Percentiles rank a stretch among this genome's conserved stretches.
These are phyloP conservation scores for Yarrowia sp. DNA, from an alignment of 805 yeast species.

Conservation along the genomic window DNA sequence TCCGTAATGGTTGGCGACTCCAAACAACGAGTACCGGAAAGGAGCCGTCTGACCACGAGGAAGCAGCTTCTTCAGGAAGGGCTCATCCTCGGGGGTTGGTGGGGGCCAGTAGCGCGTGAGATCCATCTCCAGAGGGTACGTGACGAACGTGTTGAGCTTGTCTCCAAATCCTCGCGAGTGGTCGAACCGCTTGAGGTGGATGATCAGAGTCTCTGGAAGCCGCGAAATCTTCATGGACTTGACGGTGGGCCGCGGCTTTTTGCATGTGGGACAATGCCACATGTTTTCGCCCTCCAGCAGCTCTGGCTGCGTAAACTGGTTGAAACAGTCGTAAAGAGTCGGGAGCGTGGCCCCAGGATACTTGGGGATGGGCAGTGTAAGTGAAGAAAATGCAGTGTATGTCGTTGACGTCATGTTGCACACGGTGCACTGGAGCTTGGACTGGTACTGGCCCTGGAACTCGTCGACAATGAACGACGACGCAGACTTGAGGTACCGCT, in stretches of 20 bases:
- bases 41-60: slow-evolving; percentile 74
- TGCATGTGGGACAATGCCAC: slow-evolving; percentile 82
- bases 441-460: slow-evolving; percentile 85
- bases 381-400: slow-evolving; percentile 73
- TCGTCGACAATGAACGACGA: slow-evolving; percentile 75
- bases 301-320: slow-evolving; percentile 74
- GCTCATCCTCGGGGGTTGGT: slow-evolving; percentile 43
- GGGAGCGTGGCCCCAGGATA: slow-evolving; percentile 29
- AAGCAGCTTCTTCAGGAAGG: slow-evolving; percentile 47
- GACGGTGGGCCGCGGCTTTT: slow-evolving; percentile 56
- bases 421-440: slow-evolving; percentile 67
- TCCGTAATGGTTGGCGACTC: slow-evolving; percentile 83
- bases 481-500: slow-evolving; percentile 71
- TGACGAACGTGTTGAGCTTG: slow-evolving; percentile 62
- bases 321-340: slow-evolving; percentile 61
- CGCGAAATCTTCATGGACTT: slow-evolving; percentile 72
- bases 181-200: slow-evolving; percentile 81
- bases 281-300: slow-evolving; percentile 69
- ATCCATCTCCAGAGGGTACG: slow-evolving; percentile 64
- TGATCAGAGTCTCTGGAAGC: slow-evolving; percentile 71
- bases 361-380: slow-evolving; percentile 74
- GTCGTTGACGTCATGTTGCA: slow-evolving; percentile 82
- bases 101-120: slow-evolving; percentile 71
- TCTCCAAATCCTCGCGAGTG: slow-evolving; percentile 36
- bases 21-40: slow-evolving; percentile 69